phyloP scores from a whole-genome alignment of 352 stramenopile species.

The Phytophthora sojae region DNA sequence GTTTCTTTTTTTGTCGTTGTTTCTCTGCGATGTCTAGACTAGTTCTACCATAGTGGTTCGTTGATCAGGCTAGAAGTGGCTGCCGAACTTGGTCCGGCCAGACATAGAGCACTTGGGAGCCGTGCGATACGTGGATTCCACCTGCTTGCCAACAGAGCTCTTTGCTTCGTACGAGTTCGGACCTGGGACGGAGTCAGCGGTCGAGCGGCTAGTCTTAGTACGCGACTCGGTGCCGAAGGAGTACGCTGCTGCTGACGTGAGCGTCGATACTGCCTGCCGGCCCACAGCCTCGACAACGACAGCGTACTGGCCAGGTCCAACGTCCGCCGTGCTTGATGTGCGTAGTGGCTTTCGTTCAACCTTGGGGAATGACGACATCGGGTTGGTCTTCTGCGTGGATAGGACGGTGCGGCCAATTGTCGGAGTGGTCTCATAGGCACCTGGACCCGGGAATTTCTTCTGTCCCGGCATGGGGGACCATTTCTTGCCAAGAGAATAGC shows the following conservation, averaged over 20 bases:
- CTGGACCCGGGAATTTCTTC: conserved; percentile 69
- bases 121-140: conserved; percentile 72
- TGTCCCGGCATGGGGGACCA: conserved; percentile 50
- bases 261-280: conserved; percentile 72
- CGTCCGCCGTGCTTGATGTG: conserved; percentile 52
- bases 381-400: conserved; percentile 76
- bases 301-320: conserved; percentile 79
- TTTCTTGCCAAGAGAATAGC: conserved; percentile 82
- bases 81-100: conserved; percentile 80
- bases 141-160: conserved; percentile 72
- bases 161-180: conserved; percentile 63
- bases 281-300: conserved; percentile 71
- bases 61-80: conserved; percentile 56
- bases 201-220: conserved; percentile 41
- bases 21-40: conserved; percentile 16
- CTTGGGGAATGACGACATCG: conserved; percentile 67
- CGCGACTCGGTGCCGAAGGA: conserved; percentile 75
- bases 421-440: conserved; percentile 63
- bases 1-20: conserved; percentile 1
- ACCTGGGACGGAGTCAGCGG: conserved; percentile 40
- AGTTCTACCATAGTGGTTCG: conserved; percentile 5
- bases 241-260: conserved; percentile 62
- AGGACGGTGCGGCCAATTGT: conserved; percentile 74
- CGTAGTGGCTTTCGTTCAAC: conserved; percentile 75
- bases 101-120: conserved; percentile 80